Evolutionary conservation across 495 filamentous ascomycete genomes (phyloP), one percentile per base, ranked within the genome.

Genomic region (Aspergillus heteromorphus): DNA sequence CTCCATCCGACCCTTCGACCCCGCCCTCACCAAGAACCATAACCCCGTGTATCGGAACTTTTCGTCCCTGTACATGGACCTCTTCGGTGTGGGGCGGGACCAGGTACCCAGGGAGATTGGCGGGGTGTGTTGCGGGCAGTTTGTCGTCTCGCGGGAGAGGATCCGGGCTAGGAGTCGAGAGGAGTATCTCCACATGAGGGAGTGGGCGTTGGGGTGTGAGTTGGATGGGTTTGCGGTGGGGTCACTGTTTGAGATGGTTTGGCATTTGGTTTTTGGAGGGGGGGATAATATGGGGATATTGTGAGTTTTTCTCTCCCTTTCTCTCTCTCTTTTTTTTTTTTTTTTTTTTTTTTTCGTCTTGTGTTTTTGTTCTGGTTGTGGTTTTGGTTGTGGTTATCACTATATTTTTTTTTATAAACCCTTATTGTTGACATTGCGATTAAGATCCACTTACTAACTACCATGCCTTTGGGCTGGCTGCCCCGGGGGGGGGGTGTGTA

Each of bases 61-160:
- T 25, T 50, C 51, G 13, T 56, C 53, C 0, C 41, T 55, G 21
- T 55, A 55, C 21, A 27, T 27, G 13, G 42, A 59, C 5, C 52
- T 75, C 0, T 73, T 74, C 42, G 16, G 29, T n/a, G 23, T 48
- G 21, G 68, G 64, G 45, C 51, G 42, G 7, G 65, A 72, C 47
- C 60, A 74, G 1, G 69, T 74, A 27, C 70, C 70, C 16, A 17
- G 25, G 6, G 48, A 36, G 40, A 58, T 70, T 2, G 63, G 62
- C 11, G 68, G 67, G 0, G 65, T 74, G 10, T 87, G 84, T 59
- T 87, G 83, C 64, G 76, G 80, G 41, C 84, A 87, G 64, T 87
- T 87, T 56, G 84, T 78, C 0, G 79, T 84, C 5, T 72, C 72
- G 5, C 58, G 73, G n/a, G 72, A 79, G 0, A 66, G 69, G 19